phyloP scores from a whole-genome alignment of 257 asterid genomes.

The Paulownia fortunei region DNA sequence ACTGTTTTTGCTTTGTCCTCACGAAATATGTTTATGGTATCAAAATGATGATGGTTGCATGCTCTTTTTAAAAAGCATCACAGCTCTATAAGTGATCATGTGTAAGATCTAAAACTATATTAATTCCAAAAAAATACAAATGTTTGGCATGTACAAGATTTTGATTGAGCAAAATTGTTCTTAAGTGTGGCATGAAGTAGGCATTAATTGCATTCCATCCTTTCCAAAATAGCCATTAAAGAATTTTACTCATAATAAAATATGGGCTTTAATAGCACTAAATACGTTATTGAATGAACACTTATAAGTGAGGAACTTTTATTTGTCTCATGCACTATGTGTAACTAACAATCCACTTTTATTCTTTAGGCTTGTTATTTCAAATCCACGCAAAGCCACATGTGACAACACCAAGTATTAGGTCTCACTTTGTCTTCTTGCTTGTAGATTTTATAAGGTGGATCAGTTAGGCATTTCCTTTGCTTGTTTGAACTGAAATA shows the following conservation, averaged over 20 bases:
- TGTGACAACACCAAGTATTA: slow-evolving; percentile 1
- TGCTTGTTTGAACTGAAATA: neutral
- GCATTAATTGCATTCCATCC: slow-evolving; percentile 17
- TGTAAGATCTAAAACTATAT: slow-evolving; percentile 15
- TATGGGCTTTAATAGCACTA: neutral
- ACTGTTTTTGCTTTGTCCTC: neutral
- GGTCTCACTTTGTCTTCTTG: slow-evolving; percentile 7
- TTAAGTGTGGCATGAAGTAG: slow-evolving; percentile 14
- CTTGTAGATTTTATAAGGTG: slow-evolving; percentile 1
- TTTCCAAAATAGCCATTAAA: slow-evolving; percentile 2
- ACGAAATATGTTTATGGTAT: neutral
- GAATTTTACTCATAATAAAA: neutral
- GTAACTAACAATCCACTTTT: slow-evolving; percentile 1
- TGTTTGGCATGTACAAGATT: slow-evolving; percentile 2
- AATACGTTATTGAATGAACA: neutral
- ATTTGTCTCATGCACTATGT: neutral
- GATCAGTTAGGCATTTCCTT: slow-evolving; percentile 3
- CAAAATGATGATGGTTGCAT: slow-evolving; percentile 16
- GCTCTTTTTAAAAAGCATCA: slow-evolving; percentile 16
- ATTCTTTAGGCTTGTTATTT: slow-evolving; percentile 16
- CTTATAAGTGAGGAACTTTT: neutral
- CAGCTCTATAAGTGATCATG: neutral
- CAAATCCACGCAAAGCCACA: neutral
- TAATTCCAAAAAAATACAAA: neutral
- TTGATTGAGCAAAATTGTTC: neutral